phyloP scores from a whole-genome alignment of 2,329 filamentous ascomycete species.

The Colletotrichum filicis region DNA sequence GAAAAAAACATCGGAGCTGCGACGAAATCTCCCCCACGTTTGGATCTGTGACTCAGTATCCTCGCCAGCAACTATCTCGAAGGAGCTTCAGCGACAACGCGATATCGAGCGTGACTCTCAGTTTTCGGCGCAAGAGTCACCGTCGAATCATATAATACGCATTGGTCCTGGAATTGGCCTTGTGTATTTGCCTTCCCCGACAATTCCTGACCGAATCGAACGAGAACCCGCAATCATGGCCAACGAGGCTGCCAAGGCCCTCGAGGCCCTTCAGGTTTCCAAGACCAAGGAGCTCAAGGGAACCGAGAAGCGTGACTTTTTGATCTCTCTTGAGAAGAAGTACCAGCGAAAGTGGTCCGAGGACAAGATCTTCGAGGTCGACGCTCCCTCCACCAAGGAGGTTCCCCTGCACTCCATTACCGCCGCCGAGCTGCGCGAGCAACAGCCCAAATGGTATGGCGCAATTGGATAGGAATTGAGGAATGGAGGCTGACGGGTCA shows the following conservation, averaged over 20 bases:
- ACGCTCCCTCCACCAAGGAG: slow-evolving; percentile 84
- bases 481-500: neutral
- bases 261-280: slow-evolving; percentile 63
- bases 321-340: slow-evolving; percentile 88
- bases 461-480: slow-evolving; percentile 61
- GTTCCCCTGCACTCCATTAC: slow-evolving; percentile 80
- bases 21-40: slow-evolving; percentile 29
- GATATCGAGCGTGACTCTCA: slow-evolving; percentile 7
- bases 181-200: neutral
- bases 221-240: slow-evolving; percentile 53
- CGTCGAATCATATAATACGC: slow-evolving; percentile 1
- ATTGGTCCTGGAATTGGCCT: slow-evolving; percentile 21
- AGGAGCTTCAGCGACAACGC: slow-evolving; percentile 17
- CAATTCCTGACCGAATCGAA: slow-evolving; percentile 4
- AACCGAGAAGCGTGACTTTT: slow-evolving; percentile 86
- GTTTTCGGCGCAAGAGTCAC: neutral
- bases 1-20: slow-evolving; percentile 35
- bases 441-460: slow-evolving; percentile 87
- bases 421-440: slow-evolving; percentile 78
- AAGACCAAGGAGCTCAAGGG: slow-evolving; percentile 72
- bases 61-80: slow-evolving; percentile 10
- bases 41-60: slow-evolving; percentile 33
- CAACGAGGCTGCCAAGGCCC: slow-evolving; percentile 56
- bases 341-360: slow-evolving; percentile 90
- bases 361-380: slow-evolving; percentile 81